These are phyloP conservation scores for Serendipita vermifera DNA, from an alignment of 768 basidiomycete genomes.

Conservation along the genomic window DNA sequence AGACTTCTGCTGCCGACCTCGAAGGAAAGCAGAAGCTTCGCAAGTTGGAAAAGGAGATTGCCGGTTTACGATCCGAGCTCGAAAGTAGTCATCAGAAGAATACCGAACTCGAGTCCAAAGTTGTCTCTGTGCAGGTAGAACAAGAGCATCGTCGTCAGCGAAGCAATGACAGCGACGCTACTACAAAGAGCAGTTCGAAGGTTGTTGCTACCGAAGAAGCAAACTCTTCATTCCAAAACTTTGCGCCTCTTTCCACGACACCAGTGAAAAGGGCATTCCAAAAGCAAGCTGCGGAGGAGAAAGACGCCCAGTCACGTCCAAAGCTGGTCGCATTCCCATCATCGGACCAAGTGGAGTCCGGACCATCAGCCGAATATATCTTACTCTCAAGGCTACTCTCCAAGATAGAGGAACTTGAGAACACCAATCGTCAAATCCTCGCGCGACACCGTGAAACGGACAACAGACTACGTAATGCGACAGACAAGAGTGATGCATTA, in stretches of 20 bases:
- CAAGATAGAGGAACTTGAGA: constrained; percentile 68
- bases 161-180: too few relatives aligned
- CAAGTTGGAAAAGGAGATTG: constrained; percentile 70
- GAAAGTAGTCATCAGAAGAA: constrained; percentile 61
- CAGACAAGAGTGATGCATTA: constrained; percentile 59
- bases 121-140: constrained; percentile 16
- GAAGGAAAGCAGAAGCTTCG: constrained; percentile 56
- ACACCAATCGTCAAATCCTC: constrained; percentile 53
- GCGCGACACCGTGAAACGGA: constrained; percentile 51
- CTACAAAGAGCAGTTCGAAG: too few relatives aligned
- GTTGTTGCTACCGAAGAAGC: too few relatives aligned
- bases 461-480: constrained; percentile 50
- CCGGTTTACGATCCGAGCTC: constrained; percentile 54
- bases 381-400: constrained; percentile 56
- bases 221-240: background rate
- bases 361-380: constrained; percentile 25
- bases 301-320: background rate
- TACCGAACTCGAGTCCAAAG: constrained; percentile 57
- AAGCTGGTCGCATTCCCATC: background rate
- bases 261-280: too few relatives aligned
- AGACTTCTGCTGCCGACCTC: constrained; percentile 52
- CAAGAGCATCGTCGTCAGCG: constrained; percentile 13
- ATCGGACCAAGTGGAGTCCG: background rate
- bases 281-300: too few relatives aligned
- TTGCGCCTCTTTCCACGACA: background rate